Evolutionary conservation across 305 asterid genomes (phyloP).

Genomic region (Fraxinus albicans): DNA sequence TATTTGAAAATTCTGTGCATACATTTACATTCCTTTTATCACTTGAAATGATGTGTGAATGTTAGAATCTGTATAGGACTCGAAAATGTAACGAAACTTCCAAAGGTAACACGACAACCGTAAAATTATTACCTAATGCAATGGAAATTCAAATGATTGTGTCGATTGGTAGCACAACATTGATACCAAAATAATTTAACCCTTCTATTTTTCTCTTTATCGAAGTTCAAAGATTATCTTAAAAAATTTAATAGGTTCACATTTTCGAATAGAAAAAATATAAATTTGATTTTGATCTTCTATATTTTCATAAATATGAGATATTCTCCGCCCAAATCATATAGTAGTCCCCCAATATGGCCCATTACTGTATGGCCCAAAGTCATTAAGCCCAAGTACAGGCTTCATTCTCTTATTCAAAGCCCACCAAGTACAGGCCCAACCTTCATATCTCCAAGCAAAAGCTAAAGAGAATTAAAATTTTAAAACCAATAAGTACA

Average conservation of each 20-base stretch:
- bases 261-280: too few relatives aligned
- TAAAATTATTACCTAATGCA: too few relatives aligned
- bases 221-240: too few relatives aligned
- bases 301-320: neutral
- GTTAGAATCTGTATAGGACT: neutral
- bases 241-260: neutral
- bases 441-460: neutral
- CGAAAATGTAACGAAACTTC: too few relatives aligned
- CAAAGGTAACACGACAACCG: too few relatives aligned
- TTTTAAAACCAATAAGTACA: too few relatives aligned
- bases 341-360: neutral
- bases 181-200: too few relatives aligned
- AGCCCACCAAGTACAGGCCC: neutral
- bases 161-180: too few relatives aligned
- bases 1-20: neutral
- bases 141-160: too few relatives aligned
- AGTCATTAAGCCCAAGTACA: neutral
- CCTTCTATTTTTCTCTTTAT: too few relatives aligned
- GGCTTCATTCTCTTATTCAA: neutral
- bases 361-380: neutral
- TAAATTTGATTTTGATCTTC: neutral
- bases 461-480: neutral
- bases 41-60: neutral
- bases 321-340: neutral
- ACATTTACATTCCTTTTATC: neutral